Conservation (phyloP, 2,329 filamentous ascomycete genomes). For the Dothideomycetes sp. region DNA sequence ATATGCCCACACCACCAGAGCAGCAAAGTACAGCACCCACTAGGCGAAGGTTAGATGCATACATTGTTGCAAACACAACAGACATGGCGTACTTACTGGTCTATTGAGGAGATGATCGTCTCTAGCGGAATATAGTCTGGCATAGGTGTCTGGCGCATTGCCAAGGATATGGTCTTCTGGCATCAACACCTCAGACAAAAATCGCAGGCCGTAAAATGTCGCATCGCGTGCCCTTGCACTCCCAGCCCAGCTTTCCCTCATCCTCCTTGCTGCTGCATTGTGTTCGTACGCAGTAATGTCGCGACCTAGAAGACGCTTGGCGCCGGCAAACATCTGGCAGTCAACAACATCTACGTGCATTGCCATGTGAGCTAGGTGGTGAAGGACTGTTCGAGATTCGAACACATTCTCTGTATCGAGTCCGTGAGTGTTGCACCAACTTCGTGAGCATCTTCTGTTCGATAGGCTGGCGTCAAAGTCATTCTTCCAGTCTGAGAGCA, state of each 20-base stretch:
- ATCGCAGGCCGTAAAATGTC: slow-evolving; percentile 82
- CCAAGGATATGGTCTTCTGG: slow-evolving; percentile 35
- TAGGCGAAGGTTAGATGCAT: no score
- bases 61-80: no score
- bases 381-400: slow-evolving; percentile 78
- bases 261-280: slow-evolving; percentile 64
- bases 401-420: slow-evolving; percentile 61
- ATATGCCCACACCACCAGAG: slow-evolving; percentile 89
- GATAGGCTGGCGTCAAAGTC: slow-evolving; percentile 62
- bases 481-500: slow-evolving; percentile 83
- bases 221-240: slow-evolving; percentile 82
- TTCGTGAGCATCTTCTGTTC: slow-evolving; percentile 13
- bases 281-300: slow-evolving; percentile 76
- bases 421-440: slow-evolving; percentile 39
- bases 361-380: slow-evolving; percentile 92
- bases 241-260: slow-evolving; percentile 83
- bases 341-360: slow-evolving; percentile 98
- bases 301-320: slow-evolving; percentile 72
- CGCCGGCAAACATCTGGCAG: slow-evolving; percentile 88
- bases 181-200: slow-evolving; percentile 73
- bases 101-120: slow-evolving; percentile 85
- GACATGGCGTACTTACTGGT: no score
- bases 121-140: slow-evolving; percentile 59
- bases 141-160: slow-evolving; percentile 14
- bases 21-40: slow-evolving; percentile 95